Conservation (phyloP, 495 filamentous ascomycete genomes). For the Lentithecium fluviatile region DNA sequence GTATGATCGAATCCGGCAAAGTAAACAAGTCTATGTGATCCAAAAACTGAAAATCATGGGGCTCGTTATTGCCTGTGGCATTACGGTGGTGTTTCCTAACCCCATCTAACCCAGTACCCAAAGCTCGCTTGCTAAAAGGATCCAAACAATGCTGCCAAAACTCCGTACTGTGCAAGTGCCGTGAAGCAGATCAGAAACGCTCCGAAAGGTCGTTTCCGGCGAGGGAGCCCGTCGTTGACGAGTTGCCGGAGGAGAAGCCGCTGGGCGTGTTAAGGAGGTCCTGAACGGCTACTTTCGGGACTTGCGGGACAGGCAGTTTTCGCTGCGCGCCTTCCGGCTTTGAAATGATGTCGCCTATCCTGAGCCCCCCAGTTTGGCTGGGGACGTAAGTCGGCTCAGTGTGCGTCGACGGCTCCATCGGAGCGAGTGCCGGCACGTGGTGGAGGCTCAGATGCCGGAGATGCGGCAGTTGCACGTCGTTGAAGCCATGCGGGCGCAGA, state of each 20-base stretch:
- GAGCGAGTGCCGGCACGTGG: conserved; percentile 81
- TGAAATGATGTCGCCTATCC: conserved; percentile 89
- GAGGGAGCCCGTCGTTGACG: conserved; percentile 52
- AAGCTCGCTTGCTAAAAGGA: conserved; percentile 31
- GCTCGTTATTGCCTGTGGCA: conserved; percentile 24
- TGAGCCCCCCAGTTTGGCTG: conserved; percentile 62
- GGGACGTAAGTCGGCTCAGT: conserved; percentile 60
- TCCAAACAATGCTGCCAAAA: conserved; percentile 29
- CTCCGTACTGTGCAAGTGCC: conserved; percentile 17
- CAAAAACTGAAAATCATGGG: conserved; percentile 7
- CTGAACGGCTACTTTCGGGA: conserved; percentile 85
- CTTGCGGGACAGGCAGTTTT: conserved; percentile 88
- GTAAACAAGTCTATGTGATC: conserved; percentile 18
- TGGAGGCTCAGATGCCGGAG: conserved; percentile 84
- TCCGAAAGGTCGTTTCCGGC: conserved; percentile 41
- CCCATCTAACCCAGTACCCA: conserved; percentile 17
- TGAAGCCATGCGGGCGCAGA: conserved; percentile 68
- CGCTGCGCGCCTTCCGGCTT: conserved; percentile 80
- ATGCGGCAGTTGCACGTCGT: conserved; percentile 76
- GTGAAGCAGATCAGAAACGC: conserved; percentile 21
- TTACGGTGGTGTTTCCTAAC: conserved; percentile 13
- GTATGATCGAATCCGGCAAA: conserved; percentile 32
- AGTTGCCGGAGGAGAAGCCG: conserved; percentile 59
- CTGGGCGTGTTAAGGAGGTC: conserved; percentile 67
- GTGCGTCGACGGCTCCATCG: conserved; percentile 78